These are phyloP conservation scores for Taiozyma sp. DNA, from an alignment of 1,139 yeast genomes.

Conservation along the genomic window DNA sequence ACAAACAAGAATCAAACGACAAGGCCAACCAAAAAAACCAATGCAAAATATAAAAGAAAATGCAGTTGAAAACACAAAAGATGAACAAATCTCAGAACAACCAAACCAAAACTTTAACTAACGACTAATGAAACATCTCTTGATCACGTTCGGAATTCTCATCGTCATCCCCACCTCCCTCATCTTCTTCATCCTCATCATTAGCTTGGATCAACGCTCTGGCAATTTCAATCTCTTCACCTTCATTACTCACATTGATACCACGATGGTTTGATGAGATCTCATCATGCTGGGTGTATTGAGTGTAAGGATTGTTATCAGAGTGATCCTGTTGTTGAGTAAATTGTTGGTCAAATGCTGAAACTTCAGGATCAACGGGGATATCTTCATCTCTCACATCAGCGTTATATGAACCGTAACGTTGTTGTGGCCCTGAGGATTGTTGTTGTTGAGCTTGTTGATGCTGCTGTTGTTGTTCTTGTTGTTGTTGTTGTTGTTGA, in stretches of 20 bases:
- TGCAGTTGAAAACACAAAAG: not conserved
- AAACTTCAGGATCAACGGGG: slow-evolving; percentile 58
- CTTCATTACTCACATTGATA: slow-evolving; percentile 12
- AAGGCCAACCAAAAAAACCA: not conserved
- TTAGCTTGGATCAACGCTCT: slow-evolving; percentile 62
- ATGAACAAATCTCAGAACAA: too few relatives aligned
- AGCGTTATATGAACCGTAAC: not conserved
- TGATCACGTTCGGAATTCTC: slow-evolving; percentile 9
- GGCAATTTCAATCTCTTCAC: slow-evolving; percentile 62
- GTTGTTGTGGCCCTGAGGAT: not conserved
- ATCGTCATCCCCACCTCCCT: slow-evolving; percentile 12
- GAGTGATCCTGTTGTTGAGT: slow-evolving; percentile 28
- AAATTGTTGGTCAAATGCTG: slow-evolving; percentile 40
- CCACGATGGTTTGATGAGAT: slow-evolving; percentile 3
- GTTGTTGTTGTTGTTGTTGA: not conserved
- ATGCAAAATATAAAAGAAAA: too few relatives aligned
- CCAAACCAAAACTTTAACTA: not conserved
- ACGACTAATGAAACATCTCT: not conserved
- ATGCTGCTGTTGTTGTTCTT: slow-evolving; percentile 7
- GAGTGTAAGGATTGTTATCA: slow-evolving; percentile 6
- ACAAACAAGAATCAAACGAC: not conserved
- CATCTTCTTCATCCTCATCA: slow-evolving; percentile 25
- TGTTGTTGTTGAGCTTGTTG: slow-evolving; percentile 5
- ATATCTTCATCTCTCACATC: slow-evolving; percentile 25
- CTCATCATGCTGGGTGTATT: slow-evolving; percentile 2